phyloP scores from a whole-genome alignment of 306 rosid species.

The Sphenostylis stenocarpa region DNA sequence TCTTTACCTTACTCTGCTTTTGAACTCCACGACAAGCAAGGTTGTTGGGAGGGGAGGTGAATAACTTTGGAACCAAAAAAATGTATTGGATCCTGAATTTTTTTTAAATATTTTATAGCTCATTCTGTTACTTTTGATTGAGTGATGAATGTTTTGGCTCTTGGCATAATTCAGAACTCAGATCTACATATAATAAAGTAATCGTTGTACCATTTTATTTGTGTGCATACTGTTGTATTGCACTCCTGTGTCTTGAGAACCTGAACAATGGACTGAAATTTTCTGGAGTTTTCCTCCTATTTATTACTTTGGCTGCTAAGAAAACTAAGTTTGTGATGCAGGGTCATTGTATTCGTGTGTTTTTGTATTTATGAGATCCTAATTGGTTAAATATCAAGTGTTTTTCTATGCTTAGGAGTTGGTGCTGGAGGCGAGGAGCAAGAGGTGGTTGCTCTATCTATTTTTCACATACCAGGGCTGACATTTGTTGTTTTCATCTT shows the following conservation, averaged over 20 bases:
- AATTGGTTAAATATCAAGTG: neutral
- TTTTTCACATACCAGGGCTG: conserved; percentile 75
- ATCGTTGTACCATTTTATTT: neutral
- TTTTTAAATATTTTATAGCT: no score
- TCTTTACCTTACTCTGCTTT: neutral
- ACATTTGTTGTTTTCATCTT: conserved; percentile 66
- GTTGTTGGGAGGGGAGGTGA: neutral
- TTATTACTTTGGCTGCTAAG: neutral
- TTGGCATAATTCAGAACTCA: conserved; percentile 2
- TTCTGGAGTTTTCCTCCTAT: neutral
- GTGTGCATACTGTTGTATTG: neutral
- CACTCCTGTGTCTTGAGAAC: neutral
- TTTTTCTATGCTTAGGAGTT: conserved; percentile 60
- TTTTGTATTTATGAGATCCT: neutral
- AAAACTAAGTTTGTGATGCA: neutral
- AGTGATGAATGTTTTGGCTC: neutral
- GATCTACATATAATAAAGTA: neutral
- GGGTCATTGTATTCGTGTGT: neutral
- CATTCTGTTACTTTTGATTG: neutral
- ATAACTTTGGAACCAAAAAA: neutral
- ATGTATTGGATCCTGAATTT: no score
- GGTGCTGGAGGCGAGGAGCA: conserved; percentile 97
- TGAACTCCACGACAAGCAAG: neutral
- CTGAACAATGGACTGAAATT: neutral
- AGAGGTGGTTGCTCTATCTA: conserved; percentile 62